Percentiles rank a stretch among this genome's conserved stretches.
phyloP scores from a whole-genome alignment of 2,329 filamentous ascomycete genomes.

The Ceratocystis lukuohia region DNA sequence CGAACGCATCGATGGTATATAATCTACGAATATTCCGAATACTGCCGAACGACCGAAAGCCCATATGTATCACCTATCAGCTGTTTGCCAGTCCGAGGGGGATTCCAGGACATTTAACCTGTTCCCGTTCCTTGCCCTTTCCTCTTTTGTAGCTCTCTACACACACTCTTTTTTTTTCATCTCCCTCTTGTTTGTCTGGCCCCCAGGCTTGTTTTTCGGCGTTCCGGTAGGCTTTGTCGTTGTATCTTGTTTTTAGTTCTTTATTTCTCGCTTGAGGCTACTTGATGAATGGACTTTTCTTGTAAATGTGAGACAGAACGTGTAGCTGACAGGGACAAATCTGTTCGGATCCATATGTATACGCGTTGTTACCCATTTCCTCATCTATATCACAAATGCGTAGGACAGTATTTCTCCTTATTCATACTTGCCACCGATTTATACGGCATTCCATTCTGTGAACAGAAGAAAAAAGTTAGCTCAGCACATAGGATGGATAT shows the following conservation, averaged over 20 bases:
- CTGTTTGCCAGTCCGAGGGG: neutral
- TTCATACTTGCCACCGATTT: too few relatives aligned
- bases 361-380: neutral
- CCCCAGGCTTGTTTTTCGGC: neutral
- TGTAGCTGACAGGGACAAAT: neutral
- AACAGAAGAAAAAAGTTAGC: too few relatives aligned
- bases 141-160: neutral
- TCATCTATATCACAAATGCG: neutral
- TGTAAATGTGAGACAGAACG: neutral
- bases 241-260: neutral
- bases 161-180: neutral
- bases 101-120: neutral
- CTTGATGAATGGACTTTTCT: neutral
- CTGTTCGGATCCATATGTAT: neutral
- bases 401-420: neutral
- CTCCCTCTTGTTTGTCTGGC: neutral
- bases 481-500: too few relatives aligned
- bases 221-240: constrained; percentile 4
- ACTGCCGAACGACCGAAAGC: neutral
- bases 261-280: neutral
- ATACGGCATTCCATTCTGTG: too few relatives aligned
- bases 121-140: neutral
- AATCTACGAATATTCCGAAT: neutral
- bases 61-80: neutral
- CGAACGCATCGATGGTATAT: neutral